Evolutionary conservation across 2,329 filamentous ascomycete species (phyloP).

Genomic region (Teratosphaeria viscida): DNA sequence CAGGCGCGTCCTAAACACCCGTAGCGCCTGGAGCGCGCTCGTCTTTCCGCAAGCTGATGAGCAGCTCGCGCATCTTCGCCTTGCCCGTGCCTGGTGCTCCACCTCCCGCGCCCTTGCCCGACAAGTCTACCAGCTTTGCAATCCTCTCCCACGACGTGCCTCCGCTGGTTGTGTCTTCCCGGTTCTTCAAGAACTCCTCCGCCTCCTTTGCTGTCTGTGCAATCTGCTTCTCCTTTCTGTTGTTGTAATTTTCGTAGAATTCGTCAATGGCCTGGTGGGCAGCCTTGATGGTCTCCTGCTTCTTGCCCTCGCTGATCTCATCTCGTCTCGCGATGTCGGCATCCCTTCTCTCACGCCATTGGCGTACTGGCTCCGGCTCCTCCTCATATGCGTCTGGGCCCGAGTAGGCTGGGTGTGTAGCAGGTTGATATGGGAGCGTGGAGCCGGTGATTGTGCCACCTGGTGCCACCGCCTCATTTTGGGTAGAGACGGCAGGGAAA

Average conservation of each 20-base stretch:
- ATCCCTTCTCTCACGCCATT: slow-evolving; percentile 88
- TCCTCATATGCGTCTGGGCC: slow-evolving; percentile 54
- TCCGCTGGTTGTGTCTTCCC: slow-evolving; percentile 86
- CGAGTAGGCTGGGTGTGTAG: slow-evolving; percentile 9
- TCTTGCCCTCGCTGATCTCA: slow-evolving; percentile 71
- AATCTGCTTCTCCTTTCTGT: slow-evolving; percentile 90
- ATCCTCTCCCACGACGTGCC: slow-evolving; percentile 99
- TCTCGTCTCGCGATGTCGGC: slow-evolving; percentile 72
- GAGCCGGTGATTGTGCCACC: slow-evolving; percentile 72
- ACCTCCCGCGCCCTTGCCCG: slow-evolving; percentile 79
- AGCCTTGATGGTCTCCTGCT: slow-evolving; percentile 74
- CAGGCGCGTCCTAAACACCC: background rate
- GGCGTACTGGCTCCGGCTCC: slow-evolving; percentile 75
- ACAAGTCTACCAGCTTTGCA: slow-evolving; percentile 92
- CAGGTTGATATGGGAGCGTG: slow-evolving; percentile 45
- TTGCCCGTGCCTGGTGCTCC: slow-evolving; percentile 86
- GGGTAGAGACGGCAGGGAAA: slow-evolving; percentile 71
- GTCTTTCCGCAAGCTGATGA: slow-evolving; percentile 83
- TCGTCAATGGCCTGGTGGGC: slow-evolving; percentile 94
- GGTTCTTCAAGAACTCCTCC: slow-evolving; percentile 77
- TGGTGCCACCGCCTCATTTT: slow-evolving; percentile 63
- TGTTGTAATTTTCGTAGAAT: slow-evolving; percentile 99
- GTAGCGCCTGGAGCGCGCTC: slow-evolving; percentile 63
- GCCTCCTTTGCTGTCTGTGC: slow-evolving; percentile 82
- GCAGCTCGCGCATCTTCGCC: slow-evolving; percentile 85